Conservation (phyloP, 2,329 filamentous ascomycete genomes). For the Paecilomyces fulvus region DNA sequence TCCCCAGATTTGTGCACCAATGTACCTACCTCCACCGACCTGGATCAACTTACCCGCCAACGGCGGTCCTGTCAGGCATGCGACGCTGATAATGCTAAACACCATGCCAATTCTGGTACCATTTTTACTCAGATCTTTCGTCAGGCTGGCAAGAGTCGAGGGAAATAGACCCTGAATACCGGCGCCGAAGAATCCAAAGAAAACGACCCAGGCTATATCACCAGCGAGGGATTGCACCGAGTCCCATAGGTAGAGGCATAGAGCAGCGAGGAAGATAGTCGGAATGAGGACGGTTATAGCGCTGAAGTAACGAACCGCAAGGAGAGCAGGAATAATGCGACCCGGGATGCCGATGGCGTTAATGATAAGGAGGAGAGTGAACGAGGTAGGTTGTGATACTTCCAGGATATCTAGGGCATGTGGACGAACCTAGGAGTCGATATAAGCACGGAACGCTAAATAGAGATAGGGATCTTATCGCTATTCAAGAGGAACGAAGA, state of each 20-base stretch:
- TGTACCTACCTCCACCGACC: slow-evolving; percentile 30
- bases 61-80: slow-evolving; percentile 38
- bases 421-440: slow-evolving; percentile 11
- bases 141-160: slow-evolving; percentile 34
- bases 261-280: slow-evolving; percentile 36
- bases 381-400: slow-evolving; percentile 39
- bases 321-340: slow-evolving; percentile 44
- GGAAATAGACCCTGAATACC: slow-evolving; percentile 41
- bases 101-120: slow-evolving; percentile 43
- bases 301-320: slow-evolving; percentile 47
- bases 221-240: slow-evolving; percentile 33
- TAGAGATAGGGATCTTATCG: too few relatives aligned
- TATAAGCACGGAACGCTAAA: background rate
- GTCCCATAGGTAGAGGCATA: slow-evolving; percentile 50
- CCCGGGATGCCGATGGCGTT: slow-evolving; percentile 50
- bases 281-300: slow-evolving; percentile 49
- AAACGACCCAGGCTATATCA: slow-evolving; percentile 31
- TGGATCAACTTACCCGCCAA: slow-evolving; percentile 41
- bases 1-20: slow-evolving; percentile 40
- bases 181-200: slow-evolving; percentile 35
- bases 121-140: slow-evolving; percentile 39
- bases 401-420: slow-evolving; percentile 37
- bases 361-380: slow-evolving; percentile 49
- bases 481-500: slow-evolving; percentile 7
- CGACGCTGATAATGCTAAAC: slow-evolving; percentile 38